Conservation (phyloP, 192 early-diverging fungal species). For the Umbelopsis vinacea region DNA sequence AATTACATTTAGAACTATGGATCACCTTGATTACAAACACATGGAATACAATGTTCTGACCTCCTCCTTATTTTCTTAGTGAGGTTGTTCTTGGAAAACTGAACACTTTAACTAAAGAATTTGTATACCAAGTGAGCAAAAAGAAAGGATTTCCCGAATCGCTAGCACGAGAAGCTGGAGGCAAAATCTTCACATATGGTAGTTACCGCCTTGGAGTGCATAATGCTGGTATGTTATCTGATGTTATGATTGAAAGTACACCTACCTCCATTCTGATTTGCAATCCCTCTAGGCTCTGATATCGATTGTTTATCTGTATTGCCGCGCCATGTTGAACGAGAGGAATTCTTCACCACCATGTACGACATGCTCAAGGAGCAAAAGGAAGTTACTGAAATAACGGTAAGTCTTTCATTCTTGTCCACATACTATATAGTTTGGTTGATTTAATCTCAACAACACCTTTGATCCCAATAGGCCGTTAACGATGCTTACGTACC, state of each 20-base stretch:
- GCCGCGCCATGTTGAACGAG: constrained; percentile 85
- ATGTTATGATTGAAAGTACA: not conserved
- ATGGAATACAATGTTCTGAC: not conserved
- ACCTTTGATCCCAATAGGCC: constrained; percentile 38
- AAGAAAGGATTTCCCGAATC: constrained; percentile 75
- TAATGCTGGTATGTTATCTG: constrained; percentile 66
- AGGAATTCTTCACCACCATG: constrained; percentile 94
- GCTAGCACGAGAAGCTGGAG: constrained; percentile 85
- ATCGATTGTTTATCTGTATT: constrained; percentile 98
- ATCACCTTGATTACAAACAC: not conserved
- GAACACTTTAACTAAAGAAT: constrained; percentile 87
- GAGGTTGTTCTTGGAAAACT: constrained; percentile 89
- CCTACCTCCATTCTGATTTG: not conserved
- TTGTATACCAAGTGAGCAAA: constrained; percentile 81
- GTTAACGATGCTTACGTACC: constrained; percentile 94
- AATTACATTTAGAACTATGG: constrained; percentile 21
- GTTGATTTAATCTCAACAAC: not conserved
- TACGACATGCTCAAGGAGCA: constrained; percentile 80
- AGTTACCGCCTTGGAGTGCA: constrained; percentile 96
- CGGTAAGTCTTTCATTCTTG: constrained; percentile 44
- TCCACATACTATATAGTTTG: not conserved
- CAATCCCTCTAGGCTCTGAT: constrained; percentile 74
- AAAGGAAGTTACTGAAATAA: constrained; percentile 85
- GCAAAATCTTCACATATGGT: constrained; percentile 98
- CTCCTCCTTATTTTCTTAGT: constrained; percentile 42